phyloP scores from a whole-genome alignment of 1,284 basidiomycete species.

The Apiotrichum brassicae region DNA sequence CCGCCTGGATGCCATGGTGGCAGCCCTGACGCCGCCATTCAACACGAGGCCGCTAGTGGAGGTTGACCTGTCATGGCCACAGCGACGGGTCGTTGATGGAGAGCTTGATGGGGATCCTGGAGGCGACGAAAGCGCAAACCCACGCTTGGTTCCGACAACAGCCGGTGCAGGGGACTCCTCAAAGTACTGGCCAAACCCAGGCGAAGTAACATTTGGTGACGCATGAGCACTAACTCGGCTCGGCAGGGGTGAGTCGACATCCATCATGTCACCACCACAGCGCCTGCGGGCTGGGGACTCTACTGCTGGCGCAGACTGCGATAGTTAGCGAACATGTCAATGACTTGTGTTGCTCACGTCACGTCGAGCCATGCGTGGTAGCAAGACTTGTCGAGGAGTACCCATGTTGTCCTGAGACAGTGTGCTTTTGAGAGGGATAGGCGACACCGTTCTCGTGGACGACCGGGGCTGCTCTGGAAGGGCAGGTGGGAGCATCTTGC shows the following conservation, averaged over 20 bases:
- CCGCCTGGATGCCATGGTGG: slow-evolving; percentile 25
- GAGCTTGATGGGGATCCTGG: slow-evolving; percentile 41
- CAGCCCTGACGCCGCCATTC: slow-evolving; percentile 24
- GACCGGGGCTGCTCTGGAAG: slow-evolving; percentile 10
- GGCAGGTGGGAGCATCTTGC: slow-evolving; percentile 38
- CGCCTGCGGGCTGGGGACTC: slow-evolving; percentile 7
- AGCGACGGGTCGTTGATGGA: slow-evolving; percentile 35
- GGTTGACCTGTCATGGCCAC: slow-evolving; percentile 32
- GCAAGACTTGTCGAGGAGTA: slow-evolving; percentile 18
- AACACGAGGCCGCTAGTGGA: slow-evolving; percentile 35
- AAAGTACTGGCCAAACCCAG: slow-evolving; percentile 42
- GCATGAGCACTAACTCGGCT: slow-evolving; percentile 8
- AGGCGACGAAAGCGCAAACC: slow-evolving; percentile 27
- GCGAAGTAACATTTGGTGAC: slow-evolving; percentile 30
- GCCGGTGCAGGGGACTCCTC: slow-evolving; percentile 38
- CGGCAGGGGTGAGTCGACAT: slow-evolving; percentile 36
- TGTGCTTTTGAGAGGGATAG: slow-evolving; percentile 36
- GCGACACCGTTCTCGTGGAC: background rate
- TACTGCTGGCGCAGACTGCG: slow-evolving; percentile 15
- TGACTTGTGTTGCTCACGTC: slow-evolving; percentile 21
- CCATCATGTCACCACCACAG: slow-evolving; percentile 24
- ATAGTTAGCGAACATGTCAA: background rate
- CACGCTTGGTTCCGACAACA: slow-evolving; percentile 28
- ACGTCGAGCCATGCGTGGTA: slow-evolving; percentile 25
- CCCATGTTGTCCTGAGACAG: slow-evolving; percentile 32